A percentile compares a stretch with the other conserved stretches of the same genome.
Evolutionary conservation across 2,329 filamentous ascomycete species (phyloP).

Genomic region (Oidium heveae): DNA sequence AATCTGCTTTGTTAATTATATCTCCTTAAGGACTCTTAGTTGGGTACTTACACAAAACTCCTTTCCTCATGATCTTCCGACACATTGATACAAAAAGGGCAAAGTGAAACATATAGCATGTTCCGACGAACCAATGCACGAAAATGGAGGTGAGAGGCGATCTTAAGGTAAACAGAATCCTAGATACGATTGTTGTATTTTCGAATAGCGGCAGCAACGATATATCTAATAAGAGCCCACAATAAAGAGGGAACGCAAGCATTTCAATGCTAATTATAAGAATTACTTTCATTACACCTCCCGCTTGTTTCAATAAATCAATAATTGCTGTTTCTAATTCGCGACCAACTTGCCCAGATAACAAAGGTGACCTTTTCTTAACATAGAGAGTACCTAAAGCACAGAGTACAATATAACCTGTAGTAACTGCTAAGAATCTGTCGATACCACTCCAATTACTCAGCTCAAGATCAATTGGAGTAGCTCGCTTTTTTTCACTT

Average conservation of each 20-base stretch:
- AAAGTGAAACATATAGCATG: constrained; percentile 99
- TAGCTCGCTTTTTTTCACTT: constrained; percentile 17
- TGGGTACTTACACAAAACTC: constrained; percentile 53
- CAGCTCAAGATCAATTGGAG: constrained; percentile 25
- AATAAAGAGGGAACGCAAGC: constrained; percentile 91
- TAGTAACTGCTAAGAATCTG: constrained; percentile 44
- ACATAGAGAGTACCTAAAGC: constrained; percentile 57
- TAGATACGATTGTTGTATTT: constrained; percentile 48
- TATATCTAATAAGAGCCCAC: constrained; percentile 67
- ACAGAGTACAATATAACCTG: constrained; percentile 60
- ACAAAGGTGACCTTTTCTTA: constrained; percentile 43
- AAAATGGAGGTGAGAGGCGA: constrained; percentile 81
- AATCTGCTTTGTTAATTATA: constrained; percentile 33
- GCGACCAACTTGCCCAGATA: constrained; percentile 26
- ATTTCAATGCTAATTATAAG: constrained; percentile 98
- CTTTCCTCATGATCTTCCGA: constrained; percentile 84
- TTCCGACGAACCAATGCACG: constrained; percentile 96
- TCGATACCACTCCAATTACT: constrained; percentile 43
- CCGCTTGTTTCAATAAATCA: constrained; percentile 72
- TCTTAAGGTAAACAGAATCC: constrained; percentile 50
- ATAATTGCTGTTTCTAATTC: constrained; percentile 54
- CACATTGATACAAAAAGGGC: constrained; percentile 98
- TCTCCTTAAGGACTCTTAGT: background rate
- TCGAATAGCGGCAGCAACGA: constrained; percentile 79
- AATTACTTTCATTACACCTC: constrained; percentile 92